These are phyloP conservation scores for Claviceps sp. DNA, from an alignment of 2,329 filamentous ascomycete genomes.

Conservation along the genomic window DNA sequence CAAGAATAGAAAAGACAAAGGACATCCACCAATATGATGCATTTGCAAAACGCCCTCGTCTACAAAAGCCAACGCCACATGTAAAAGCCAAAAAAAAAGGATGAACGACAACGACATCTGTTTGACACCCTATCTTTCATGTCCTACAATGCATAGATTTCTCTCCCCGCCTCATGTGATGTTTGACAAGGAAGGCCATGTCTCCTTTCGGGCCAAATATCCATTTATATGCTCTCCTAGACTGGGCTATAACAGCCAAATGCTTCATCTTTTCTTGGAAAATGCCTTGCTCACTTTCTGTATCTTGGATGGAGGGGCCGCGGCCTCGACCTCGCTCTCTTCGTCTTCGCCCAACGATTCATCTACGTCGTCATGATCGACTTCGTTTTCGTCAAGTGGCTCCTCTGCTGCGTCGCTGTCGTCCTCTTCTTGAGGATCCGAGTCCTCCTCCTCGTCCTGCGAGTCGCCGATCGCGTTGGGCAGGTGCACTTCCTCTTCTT, in stretches of 20 bases:
- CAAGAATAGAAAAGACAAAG: not conserved
- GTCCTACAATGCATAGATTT: not conserved
- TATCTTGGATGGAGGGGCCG: slow-evolving; percentile 33
- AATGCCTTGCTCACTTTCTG: slow-evolving; percentile 25
- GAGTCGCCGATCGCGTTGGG: slow-evolving; percentile 45
- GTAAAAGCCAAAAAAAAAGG: not conserved
- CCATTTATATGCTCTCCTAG: not conserved
- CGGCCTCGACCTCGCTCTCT: slow-evolving; percentile 35
- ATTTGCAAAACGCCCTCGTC: slow-evolving; percentile 1
- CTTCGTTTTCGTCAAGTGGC: slow-evolving; percentile 44
- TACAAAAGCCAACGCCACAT: slow-evolving; percentile 6
- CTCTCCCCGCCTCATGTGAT: not conserved
- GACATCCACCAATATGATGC: not conserved
- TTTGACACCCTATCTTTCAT: not conserved
- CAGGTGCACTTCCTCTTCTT: slow-evolving; percentile 44
- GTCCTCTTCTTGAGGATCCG: slow-evolving; percentile 26
- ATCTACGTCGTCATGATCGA: slow-evolving; percentile 43
- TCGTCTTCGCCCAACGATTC: slow-evolving; percentile 44
- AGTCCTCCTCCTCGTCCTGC: slow-evolving; percentile 41
- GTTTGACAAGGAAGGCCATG: not conserved
- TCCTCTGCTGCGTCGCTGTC: slow-evolving; percentile 34
- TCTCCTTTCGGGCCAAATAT: not conserved
- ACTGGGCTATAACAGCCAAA: not conserved
- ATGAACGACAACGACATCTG: not conserved
- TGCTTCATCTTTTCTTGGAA: slow-evolving; percentile 21